A percentile compares a stretch with the other conserved stretches of the same genome.
Conservation (phyloP, 2,329 filamentous ascomycete genomes). For the Hypoxylon sp. region DNA sequence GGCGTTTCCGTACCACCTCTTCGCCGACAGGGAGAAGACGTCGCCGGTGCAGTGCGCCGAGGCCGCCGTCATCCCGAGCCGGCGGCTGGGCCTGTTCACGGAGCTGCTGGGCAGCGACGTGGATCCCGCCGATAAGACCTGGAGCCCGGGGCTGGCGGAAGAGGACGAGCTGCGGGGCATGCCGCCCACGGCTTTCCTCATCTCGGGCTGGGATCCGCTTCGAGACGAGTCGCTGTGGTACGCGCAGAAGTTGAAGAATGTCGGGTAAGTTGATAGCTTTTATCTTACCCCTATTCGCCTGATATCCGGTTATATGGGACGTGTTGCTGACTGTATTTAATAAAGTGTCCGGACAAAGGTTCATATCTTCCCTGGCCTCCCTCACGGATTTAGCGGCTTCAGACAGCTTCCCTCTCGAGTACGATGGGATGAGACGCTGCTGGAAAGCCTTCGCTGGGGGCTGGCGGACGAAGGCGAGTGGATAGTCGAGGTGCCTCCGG, state of each 20-base stretch:
- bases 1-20: constrained; percentile 49
- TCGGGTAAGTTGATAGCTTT: constrained; percentile 38
- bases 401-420: constrained; percentile 42
- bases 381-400: constrained; percentile 46
- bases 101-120: constrained; percentile 41
- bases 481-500: constrained; percentile 34
- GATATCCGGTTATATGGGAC: background rate
- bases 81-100: constrained; percentile 49
- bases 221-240: constrained; percentile 48
- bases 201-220: constrained; percentile 47
- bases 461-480: constrained; percentile 36
- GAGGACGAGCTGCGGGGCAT: constrained; percentile 43
- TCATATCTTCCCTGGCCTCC: constrained; percentile 49
- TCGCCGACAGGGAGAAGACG: constrained; percentile 53
- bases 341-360: constrained; percentile 46
- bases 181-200: constrained; percentile 46
- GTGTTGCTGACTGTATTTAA: background rate
- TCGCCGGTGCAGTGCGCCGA: constrained; percentile 55
- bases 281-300: background rate
- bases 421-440: constrained; percentile 38
- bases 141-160: constrained; percentile 51
- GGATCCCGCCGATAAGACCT: constrained; percentile 37
- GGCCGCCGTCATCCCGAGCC: constrained; percentile 58
- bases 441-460: constrained; percentile 36
- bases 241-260: constrained; percentile 43